A percentile compares a stretch with the other conserved stretches of the same genome.
phyloP scores from a whole-genome alignment of 2,329 filamentous ascomycete genomes.

The Huntiella savannae region DNA sequence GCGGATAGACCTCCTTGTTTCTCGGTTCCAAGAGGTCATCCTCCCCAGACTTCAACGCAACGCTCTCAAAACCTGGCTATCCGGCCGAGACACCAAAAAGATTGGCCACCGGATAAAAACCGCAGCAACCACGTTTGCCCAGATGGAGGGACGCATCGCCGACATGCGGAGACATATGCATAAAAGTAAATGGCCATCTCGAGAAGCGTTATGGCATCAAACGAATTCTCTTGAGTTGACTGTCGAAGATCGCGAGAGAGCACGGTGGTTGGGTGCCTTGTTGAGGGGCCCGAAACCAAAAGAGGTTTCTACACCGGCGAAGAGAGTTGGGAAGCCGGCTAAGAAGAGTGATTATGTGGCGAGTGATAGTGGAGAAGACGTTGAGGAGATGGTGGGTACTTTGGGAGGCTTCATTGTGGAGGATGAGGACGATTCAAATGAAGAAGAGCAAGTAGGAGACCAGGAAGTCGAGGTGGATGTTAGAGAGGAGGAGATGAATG shows the following conservation, averaged over 20 bases:
- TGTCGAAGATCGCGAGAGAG: constrained; percentile 39
- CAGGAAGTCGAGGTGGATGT: no score
- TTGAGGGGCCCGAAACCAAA: constrained; percentile 21
- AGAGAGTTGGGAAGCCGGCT: constrained; percentile 8
- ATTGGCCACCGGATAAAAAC: no score
- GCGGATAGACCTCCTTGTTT: constrained; percentile 2
- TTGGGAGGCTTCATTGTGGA: constrained; percentile 31
- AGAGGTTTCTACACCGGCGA: background rate
- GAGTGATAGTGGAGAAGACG: constrained; percentile 16
- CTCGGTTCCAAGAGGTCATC: constrained; percentile 6
- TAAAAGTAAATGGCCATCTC: constrained; percentile 31
- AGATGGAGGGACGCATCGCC: no score
- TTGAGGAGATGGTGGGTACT: constrained; percentile 20
- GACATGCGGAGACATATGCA: constrained; percentile 31
- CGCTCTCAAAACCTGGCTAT: constrained; percentile 9
- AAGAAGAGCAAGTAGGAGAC: no score
- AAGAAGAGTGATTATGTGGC: constrained; percentile 4
- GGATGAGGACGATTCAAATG: constrained; percentile 13
- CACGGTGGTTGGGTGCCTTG: constrained; percentile 29
- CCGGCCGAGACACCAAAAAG: background rate
- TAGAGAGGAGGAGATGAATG: no score
- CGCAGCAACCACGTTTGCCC: no score
- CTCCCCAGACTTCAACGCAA: constrained; percentile 7
- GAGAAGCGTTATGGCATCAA: constrained; percentile 32
- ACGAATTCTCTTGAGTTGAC: constrained; percentile 43